Conservation (phyloP, 805 yeast genomes). For the Candida peoriensis region DNA sequence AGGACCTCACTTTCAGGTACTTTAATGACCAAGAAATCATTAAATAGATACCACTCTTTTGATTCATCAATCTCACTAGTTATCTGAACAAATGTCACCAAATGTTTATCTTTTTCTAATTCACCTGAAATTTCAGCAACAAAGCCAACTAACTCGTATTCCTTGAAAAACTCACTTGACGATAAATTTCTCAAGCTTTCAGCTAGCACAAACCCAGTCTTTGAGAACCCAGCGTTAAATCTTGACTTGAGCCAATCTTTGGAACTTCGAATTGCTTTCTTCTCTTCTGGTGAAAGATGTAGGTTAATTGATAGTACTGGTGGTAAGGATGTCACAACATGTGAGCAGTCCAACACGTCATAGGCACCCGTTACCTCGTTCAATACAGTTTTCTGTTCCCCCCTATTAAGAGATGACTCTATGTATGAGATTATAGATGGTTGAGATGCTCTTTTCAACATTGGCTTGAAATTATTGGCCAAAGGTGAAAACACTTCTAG, state of each 20-base stretch:
- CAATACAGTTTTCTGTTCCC: constrained; percentile 42
- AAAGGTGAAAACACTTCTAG: constrained; percentile 18
- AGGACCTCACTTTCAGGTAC: constrained; percentile 75
- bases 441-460: constrained; percentile 25
- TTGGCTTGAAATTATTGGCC: constrained; percentile 18
- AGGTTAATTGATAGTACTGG: constrained; percentile 61
- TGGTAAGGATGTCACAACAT: constrained; percentile 52
- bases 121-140: constrained; percentile 53
- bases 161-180: constrained; percentile 22
- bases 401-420: constrained; percentile 55
- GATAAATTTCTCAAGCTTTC: constrained; percentile 6
- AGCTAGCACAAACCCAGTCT: constrained; percentile 12
- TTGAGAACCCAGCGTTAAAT: constrained; percentile 43
- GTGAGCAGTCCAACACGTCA: constrained; percentile 51
- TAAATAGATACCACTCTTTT: constrained; percentile 73
- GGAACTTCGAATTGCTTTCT: constrained; percentile 42
- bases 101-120: constrained; percentile 47
- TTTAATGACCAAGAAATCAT: constrained; percentile 82
- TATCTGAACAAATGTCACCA: constrained; percentile 54
- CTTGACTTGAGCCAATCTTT: constrained; percentile 59
- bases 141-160: constrained; percentile 62
- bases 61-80: constrained; percentile 26
- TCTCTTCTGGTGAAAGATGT: constrained; percentile 49
- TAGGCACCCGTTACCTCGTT: constrained; percentile 48
- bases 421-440: constrained; percentile 48